Percentiles rank a stretch among this genome's conserved stretches.
Evolutionary conservation across 768 basidiomycete species (phyloP).

Genomic region (Leccinum fibrillosum): DNA sequence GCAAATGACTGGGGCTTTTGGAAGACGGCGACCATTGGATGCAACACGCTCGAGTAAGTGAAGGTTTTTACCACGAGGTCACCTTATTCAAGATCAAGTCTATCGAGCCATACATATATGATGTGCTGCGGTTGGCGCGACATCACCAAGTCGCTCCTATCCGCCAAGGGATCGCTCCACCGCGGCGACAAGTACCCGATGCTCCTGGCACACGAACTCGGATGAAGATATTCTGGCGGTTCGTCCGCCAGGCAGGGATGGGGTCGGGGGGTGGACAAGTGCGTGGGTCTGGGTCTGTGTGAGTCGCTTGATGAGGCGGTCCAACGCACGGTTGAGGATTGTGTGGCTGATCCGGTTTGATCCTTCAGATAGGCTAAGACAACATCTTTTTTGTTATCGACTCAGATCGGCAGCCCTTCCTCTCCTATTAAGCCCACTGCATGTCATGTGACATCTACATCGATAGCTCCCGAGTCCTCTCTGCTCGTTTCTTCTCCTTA

Average conservation of each 20-base stretch:
- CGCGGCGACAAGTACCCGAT: conserved; percentile 88
- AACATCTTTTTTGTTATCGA: too few species aligned
- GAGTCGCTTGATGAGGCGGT: conserved; percentile 56
- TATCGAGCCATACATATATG: conserved; percentile 87
- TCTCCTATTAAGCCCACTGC: too few species aligned
- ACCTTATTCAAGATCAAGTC: conserved; percentile 99
- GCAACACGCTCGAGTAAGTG: conserved; percentile 65
- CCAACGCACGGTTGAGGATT: conserved; percentile 52
- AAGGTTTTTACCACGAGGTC: conserved; percentile 66
- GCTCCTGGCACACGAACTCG: conserved; percentile 54
- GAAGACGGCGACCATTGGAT: conserved; percentile 54
- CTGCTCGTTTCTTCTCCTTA: background rate
- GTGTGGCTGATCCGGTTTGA: conserved; percentile 29
- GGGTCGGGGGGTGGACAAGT: conserved; percentile 58
- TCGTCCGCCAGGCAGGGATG: conserved; percentile 61
- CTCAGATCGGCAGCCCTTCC: too few species aligned
- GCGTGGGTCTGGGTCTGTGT: conserved; percentile 62
- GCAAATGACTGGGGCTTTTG: conserved; percentile 93
- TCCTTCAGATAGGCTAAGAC: too few species aligned
- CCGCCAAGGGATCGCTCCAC: conserved; percentile 32
- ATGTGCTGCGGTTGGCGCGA: conserved; percentile 99
- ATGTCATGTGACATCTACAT: background rate
- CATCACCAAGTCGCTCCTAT: conserved; percentile 73
- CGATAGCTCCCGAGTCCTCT: background rate
- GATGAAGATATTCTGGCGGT: conserved; percentile 83